Evolutionary conservation across 169 alveolate genomes (phyloP), one percentile per base, ranked within the genome.

Genomic region (Eimeria falciformis): DNA sequence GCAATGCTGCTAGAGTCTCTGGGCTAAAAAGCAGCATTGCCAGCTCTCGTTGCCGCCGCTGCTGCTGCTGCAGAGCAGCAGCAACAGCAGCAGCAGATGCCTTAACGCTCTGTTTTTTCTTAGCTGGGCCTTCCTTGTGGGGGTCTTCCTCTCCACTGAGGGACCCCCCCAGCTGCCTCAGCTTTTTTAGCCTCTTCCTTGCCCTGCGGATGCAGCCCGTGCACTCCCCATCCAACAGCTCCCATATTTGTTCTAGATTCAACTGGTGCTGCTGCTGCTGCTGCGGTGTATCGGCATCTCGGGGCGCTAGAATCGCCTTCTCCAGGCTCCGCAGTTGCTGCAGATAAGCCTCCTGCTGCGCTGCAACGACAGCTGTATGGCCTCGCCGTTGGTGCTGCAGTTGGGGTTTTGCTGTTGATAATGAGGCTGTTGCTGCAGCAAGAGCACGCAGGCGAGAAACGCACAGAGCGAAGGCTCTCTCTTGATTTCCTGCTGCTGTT

Each of bases 331-430:
- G 84, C 53, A 73, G 62, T 62, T 73, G 84, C 65, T 73, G 65
- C 62, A 73, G 84, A 23, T 73, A 73, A 23, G 84, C 62, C 65
- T 73, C 65, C 37, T 73, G 84, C 84, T 73, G 84, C 84, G 56
- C 84, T 14, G 84, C 84, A 73, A 62, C 84, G 45, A 45, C 84
- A 6, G 62, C 62, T 43, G 84, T 62, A 43, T 62, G 84, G 25
- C 65, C 65, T 17, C 37, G 43, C 27, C 81, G 3, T 4, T 7
- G 81, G 47, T 25, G 53, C 62, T 17, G 37, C 50, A 3, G 43
- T 11, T 29, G 53, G 45, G n/a, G 23, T 40, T 33, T 62, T 43
- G 33, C 84, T 37, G 84, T 62, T 33, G 56, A 25, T 37, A 62
- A 55, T 73, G 84, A 55, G 18, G 84, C 84, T 68, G 79, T 29